A percentile compares a stretch with the other conserved stretches of the same genome.
These are phyloP conservation scores for Bryopsis sp. DNA, from an alignment of 139 green algal species.

Conservation along the genomic window DNA sequence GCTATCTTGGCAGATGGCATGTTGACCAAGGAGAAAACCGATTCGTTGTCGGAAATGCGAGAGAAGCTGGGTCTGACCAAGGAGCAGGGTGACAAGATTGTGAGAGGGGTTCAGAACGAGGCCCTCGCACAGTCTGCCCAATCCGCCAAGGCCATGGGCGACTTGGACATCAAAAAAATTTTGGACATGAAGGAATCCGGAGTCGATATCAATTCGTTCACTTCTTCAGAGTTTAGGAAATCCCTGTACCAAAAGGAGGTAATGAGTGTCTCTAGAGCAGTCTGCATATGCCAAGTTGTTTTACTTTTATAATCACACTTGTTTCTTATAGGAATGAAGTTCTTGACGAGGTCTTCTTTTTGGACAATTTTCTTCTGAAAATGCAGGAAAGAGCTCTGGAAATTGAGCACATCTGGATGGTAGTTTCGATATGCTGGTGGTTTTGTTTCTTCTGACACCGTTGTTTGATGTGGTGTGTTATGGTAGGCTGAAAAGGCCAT, in stretches of 20 bases:
- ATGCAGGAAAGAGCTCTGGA: too few relatives aligned
- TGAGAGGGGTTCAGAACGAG: conserved; percentile 29
- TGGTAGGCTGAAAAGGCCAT: conserved; percentile 23
- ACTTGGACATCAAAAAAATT: conserved; percentile 19
- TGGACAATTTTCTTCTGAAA: too few relatives aligned
- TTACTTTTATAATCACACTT: too few relatives aligned
- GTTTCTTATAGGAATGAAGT: too few relatives aligned
- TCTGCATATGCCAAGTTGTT: too few relatives aligned
- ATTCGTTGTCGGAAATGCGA: conserved; percentile 25
- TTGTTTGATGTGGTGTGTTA: background rate
- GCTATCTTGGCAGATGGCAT: conserved; percentile 4
- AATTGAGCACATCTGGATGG: too few relatives aligned
- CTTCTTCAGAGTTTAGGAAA: conserved; percentile 5
- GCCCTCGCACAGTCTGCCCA: conserved; percentile 14
- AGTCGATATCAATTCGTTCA: conserved; percentile 21
- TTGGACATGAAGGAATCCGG: conserved; percentile 22
- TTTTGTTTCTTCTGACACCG: background rate
- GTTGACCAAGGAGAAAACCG: conserved; percentile 31
- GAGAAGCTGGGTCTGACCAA: conserved; percentile 24
- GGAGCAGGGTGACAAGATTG: conserved; percentile 22
- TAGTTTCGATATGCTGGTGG: too few relatives aligned
- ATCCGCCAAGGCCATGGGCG: conserved; percentile 17
- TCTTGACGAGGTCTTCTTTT: too few relatives aligned
- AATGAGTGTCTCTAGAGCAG: too few relatives aligned
- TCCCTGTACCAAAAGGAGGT: conserved; percentile 23